These are phyloP conservation scores for Aspergillus candidus DNA, from an alignment of 2,329 filamentous ascomycete species.

Conservation along the genomic window DNA sequence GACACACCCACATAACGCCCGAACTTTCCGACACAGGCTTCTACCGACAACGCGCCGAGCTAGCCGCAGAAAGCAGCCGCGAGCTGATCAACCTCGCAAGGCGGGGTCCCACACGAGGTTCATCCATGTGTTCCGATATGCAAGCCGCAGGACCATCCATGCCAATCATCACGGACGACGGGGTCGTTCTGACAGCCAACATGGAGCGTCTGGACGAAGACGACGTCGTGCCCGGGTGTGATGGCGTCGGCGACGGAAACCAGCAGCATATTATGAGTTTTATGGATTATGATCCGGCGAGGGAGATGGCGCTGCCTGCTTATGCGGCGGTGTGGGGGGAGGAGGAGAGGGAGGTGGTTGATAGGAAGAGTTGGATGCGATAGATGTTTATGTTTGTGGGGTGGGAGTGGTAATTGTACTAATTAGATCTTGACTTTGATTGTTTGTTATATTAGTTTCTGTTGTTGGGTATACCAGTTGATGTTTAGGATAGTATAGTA, in stretches of 20 bases:
- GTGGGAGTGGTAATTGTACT: no score
- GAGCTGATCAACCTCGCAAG: constrained; percentile 26
- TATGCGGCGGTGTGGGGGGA: constrained; percentile 3
- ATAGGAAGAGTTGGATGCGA: no score
- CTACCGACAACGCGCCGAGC: constrained; percentile 21
- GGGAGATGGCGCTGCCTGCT: constrained; percentile 1
- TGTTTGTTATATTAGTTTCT: no score
- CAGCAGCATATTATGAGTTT: constrained; percentile 21
- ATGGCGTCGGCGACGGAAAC: background rate
- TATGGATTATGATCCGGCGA: constrained; percentile 18
- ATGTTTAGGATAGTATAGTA: no score
- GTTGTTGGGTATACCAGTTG: no score
- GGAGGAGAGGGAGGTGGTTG: no score
- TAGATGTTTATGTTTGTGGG: no score
- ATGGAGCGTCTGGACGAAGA: constrained; percentile 10
- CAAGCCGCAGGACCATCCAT: background rate
- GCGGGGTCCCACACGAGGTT: no score
- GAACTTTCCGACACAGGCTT: constrained; percentile 27
- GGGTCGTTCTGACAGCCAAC: constrained; percentile 22
- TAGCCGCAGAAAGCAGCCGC: constrained; percentile 17
- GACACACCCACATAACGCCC: constrained; percentile 5
- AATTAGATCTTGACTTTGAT: no score
- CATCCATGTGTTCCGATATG: no score
- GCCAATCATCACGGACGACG: constrained; percentile 22
- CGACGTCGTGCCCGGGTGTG: background rate